Evolutionary conservation across 192 early-diverging fungal genomes (phyloP).

Genomic region (Chytriomyces sp.): DNA sequence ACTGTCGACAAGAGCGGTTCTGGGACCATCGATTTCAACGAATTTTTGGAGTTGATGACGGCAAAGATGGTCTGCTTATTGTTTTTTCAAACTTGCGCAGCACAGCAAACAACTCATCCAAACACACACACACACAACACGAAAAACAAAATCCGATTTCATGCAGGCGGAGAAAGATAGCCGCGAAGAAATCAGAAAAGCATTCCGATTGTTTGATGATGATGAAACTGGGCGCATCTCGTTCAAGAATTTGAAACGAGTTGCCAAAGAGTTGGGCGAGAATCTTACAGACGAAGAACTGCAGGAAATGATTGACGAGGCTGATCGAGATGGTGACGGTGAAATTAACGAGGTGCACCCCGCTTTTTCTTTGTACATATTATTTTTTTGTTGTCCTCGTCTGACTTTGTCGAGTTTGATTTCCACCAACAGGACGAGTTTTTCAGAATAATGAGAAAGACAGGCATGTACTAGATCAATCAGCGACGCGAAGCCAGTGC

Average conservation of each 20-base stretch:
- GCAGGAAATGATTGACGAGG: constrained; percentile 80
- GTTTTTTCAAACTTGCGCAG: not conserved
- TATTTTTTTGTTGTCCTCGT: too few species aligned
- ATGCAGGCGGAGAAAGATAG: constrained; percentile 67
- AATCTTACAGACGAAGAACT: constrained; percentile 71
- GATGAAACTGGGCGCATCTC: constrained; percentile 72
- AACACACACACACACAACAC: not conserved
- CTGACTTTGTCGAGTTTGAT: too few species aligned
- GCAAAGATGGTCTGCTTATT: constrained; percentile 62
- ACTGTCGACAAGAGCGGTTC: constrained; percentile 61
- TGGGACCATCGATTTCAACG: constrained; percentile 69
- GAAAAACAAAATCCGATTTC: not conserved
- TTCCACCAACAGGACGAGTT: constrained; percentile 14
- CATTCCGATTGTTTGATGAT: constrained; percentile 83
- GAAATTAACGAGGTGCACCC: constrained; percentile 49
- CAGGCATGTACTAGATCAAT: constrained; percentile 40
- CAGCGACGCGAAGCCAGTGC: too few species aligned
- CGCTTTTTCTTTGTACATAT: too few species aligned
- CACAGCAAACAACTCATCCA: not conserved
- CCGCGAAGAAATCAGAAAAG: constrained; percentile 72
- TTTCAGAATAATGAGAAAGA: constrained; percentile 32
- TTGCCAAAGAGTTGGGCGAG: constrained; percentile 74
- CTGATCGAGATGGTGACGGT: constrained; percentile 73
- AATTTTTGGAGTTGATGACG: constrained; percentile 71
- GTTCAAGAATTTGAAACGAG: constrained; percentile 73